phyloP scores from a whole-genome alignment of 768 basidiomycete genomes.

The Termitomyces sp. region DNA sequence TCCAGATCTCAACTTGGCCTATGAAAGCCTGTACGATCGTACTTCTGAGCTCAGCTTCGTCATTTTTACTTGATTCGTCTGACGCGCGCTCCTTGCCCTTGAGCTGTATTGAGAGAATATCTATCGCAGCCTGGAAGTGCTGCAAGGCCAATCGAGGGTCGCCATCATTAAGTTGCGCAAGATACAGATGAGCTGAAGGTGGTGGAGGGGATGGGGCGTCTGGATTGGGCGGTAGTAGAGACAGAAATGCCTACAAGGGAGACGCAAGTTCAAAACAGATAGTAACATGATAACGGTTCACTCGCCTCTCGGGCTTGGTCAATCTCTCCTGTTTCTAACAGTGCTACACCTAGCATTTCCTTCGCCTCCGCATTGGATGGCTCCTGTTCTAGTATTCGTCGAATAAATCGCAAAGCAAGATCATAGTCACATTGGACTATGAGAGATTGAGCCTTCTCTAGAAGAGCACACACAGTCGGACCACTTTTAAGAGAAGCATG shows the following conservation, averaged over 20 bases:
- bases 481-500: slow-evolving; percentile 18
- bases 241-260: slow-evolving; percentile 51
- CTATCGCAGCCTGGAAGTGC: slow-evolving; percentile 79
- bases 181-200: slow-evolving; percentile 81
- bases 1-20: slow-evolving; percentile 94
- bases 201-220: slow-evolving; percentile 59
- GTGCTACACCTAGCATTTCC: slow-evolving; percentile 76
- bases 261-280: not conserved
- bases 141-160: slow-evolving; percentile 69
- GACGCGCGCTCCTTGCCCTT: slow-evolving; percentile 68
- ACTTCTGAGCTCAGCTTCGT: slow-evolving; percentile 55
- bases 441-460: slow-evolving; percentile 77
- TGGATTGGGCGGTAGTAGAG: slow-evolving; percentile 55
- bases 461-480: slow-evolving; percentile 48
- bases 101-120: slow-evolving; percentile 59
- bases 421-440: slow-evolving; percentile 83
- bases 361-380: slow-evolving; percentile 61
- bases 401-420: slow-evolving; percentile 68
- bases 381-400: slow-evolving; percentile 61
- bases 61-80: slow-evolving; percentile 30
- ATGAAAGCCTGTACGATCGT: slow-evolving; percentile 77
- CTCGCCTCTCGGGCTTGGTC: slow-evolving; percentile 66
- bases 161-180: slow-evolving; percentile 79
- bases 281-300: not conserved
- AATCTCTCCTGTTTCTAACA: slow-evolving; percentile 76